These are phyloP conservation scores for Podospora pseudopauciseta DNA, from an alignment of 495 filamentous ascomycete species.

Conservation along the genomic window DNA sequence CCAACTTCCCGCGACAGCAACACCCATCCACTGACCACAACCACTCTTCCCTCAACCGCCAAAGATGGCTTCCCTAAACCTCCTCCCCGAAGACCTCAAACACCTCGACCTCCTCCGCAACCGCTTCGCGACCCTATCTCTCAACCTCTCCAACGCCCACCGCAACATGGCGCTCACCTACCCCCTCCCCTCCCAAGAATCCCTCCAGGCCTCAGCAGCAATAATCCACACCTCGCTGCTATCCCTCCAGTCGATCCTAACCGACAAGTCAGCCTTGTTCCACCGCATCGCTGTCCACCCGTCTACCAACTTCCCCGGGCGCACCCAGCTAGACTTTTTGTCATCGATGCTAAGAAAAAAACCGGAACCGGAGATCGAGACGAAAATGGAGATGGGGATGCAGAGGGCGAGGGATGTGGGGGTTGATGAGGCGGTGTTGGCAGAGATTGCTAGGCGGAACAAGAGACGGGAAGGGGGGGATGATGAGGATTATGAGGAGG, in stretches of 20 bases:
- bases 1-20: not conserved
- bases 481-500: not conserved
- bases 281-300: slow-evolving; percentile 65
- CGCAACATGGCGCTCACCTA: slow-evolving; percentile 31
- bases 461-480: not conserved
- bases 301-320: slow-evolving; percentile 69
- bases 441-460: not conserved
- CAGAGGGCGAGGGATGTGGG: slow-evolving; percentile 29
- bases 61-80: slow-evolving; percentile 47
- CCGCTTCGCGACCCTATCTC: slow-evolving; percentile 64
- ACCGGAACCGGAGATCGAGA: slow-evolving; percentile 69
- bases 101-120: slow-evolving; percentile 71
- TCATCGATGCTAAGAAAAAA: slow-evolving; percentile 72
- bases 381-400: slow-evolving; percentile 64
- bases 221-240: slow-evolving; percentile 64
- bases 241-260: slow-evolving; percentile 58
- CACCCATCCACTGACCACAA: not conserved
- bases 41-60: not conserved
- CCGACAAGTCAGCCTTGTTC: slow-evolving; percentile 49
- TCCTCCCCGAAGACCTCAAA: slow-evolving; percentile 61
- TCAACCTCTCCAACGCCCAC: slow-evolving; percentile 61
- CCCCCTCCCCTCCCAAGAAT: slow-evolving; percentile 51
- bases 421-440: not conserved
- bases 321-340: slow-evolving; percentile 61
- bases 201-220: slow-evolving; percentile 62